Percentiles rank a stretch among this genome's conserved stretches.
Evolutionary conservation across 768 basidiomycete species (phyloP).

Genomic region (Lactarius deliciosus): DNA sequence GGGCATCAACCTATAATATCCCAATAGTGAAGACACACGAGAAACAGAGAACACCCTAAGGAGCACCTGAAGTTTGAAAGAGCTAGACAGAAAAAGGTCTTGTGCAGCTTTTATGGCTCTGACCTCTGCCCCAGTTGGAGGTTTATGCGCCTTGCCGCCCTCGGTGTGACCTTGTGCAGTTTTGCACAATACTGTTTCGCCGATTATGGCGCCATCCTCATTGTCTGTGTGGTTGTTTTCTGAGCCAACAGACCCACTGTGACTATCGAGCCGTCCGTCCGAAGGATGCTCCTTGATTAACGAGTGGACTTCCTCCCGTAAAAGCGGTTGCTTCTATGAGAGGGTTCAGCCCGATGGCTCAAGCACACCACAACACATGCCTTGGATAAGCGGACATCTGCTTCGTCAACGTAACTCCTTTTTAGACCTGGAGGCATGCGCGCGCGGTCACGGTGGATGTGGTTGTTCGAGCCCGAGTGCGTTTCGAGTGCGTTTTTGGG

Average conservation of each 20-base stretch:
- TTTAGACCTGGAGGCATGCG: constrained; percentile 18
- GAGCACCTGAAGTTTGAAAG: constrained; percentile 81
- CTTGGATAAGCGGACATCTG: constrained; percentile 2
- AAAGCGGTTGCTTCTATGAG: not conserved
- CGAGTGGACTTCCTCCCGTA: not conserved
- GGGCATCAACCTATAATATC: constrained; percentile 63
- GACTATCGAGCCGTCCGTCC: not conserved
- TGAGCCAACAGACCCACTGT: not conserved
- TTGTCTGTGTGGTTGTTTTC: not conserved
- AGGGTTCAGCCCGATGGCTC: not conserved
- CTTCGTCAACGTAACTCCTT: constrained; percentile 1
- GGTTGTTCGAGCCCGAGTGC: not conserved
- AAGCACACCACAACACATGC: not conserved
- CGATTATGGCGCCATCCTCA: not conserved
- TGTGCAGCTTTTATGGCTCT: constrained; percentile 69
- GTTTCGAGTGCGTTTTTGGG: not conserved
- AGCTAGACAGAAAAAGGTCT: constrained; percentile 71
- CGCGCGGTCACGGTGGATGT: not conserved
- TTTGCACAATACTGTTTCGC: not conserved
- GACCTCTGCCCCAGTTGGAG: constrained; percentile 70
- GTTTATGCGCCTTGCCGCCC: constrained; percentile 39
- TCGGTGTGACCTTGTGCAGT: not conserved
- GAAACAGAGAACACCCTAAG: not conserved
- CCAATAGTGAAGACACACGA: constrained; percentile 22
- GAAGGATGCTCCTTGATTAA: not conserved